phyloP scores from a whole-genome alignment of 2,329 filamentous ascomycete species.

The Xylariaceae sp. region DNA sequence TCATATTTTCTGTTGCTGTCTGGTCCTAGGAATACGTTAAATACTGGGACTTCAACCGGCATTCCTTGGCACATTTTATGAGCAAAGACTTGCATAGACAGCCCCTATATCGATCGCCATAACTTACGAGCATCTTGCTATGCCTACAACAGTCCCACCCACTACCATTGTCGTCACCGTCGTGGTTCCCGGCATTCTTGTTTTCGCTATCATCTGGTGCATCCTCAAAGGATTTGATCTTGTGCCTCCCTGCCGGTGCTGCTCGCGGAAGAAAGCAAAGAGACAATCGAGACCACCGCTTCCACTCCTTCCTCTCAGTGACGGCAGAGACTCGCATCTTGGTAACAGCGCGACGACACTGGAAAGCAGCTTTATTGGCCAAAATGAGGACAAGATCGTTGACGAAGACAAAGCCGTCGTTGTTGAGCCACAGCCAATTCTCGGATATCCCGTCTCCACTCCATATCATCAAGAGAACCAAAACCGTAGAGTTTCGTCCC shows the following conservation, averaged over 20 bases:
- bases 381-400: conserved; percentile 12
- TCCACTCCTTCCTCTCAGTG: background rate
- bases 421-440: conserved; percentile 6
- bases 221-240: conserved; percentile 29
- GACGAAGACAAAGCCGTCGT: conserved; percentile 13
- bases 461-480: conserved; percentile 27
- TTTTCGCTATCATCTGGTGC: conserved; percentile 33
- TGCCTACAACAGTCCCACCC: conserved; percentile 22
- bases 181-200: conserved; percentile 33
- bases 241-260: background rate
- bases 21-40: background rate
- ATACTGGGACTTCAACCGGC: conserved; percentile 3
- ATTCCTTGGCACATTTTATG: conserved; percentile 18
- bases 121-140: conserved; percentile 20
- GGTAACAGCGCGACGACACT: conserved; percentile 23
- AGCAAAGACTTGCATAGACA: conserved; percentile 12
- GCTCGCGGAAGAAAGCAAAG: background rate
- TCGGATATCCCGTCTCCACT: conserved; percentile 27
- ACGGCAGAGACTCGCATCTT: background rate
- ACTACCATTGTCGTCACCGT: conserved; percentile 24
- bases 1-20: background rate
- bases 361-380: conserved; percentile 27
- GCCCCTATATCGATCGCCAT: conserved; percentile 18
- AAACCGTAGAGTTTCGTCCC: conserved; percentile 23
- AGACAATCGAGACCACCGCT: background rate